A percentile compares a stretch with the other conserved stretches of the same genome.
Evolutionary conservation across 441 rosid genomes (phyloP).

Genomic region (Croton setiger): DNA sequence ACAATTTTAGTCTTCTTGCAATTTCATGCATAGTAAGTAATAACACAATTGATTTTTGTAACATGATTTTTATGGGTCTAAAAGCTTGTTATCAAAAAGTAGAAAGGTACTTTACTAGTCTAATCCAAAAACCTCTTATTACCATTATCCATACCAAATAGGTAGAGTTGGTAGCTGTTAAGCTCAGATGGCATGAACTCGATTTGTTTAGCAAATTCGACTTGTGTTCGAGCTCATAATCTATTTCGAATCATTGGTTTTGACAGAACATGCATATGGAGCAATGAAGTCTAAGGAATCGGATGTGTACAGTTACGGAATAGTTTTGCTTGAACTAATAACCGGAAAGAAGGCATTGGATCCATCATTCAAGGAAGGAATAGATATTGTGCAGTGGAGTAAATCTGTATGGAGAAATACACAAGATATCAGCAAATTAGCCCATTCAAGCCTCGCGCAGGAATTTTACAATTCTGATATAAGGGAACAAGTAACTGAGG

Average conservation of each 20-base stretch:
- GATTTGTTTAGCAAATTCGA: no score
- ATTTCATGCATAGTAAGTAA: no score
- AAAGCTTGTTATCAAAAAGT: no score
- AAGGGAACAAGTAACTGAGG: not conserved
- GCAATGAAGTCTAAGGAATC: constrained; percentile 50
- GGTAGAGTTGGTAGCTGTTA: no score
- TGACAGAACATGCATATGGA: constrained; percentile 64
- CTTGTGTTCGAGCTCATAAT: no score
- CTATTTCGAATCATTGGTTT: not conserved
- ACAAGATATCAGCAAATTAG: constrained; percentile 36
- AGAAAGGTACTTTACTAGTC: not conserved
- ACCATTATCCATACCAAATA: no score
- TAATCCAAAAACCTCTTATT: no score
- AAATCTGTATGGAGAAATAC: constrained; percentile 34
- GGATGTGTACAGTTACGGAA: constrained; percentile 80
- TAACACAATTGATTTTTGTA: no score
- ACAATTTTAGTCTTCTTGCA: no score
- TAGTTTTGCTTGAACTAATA: constrained; percentile 68
- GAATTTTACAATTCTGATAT: constrained; percentile 41
- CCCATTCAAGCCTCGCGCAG: constrained; percentile 39
- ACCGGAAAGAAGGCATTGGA: constrained; percentile 59
- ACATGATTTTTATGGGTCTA: no score
- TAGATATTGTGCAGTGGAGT: constrained; percentile 52
- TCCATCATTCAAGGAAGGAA: constrained; percentile 39
- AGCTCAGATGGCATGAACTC: no score